These are phyloP conservation scores for Auriscalpium vulgare DNA, from an alignment of 768 basidiomycete species.

Conservation along the genomic window DNA sequence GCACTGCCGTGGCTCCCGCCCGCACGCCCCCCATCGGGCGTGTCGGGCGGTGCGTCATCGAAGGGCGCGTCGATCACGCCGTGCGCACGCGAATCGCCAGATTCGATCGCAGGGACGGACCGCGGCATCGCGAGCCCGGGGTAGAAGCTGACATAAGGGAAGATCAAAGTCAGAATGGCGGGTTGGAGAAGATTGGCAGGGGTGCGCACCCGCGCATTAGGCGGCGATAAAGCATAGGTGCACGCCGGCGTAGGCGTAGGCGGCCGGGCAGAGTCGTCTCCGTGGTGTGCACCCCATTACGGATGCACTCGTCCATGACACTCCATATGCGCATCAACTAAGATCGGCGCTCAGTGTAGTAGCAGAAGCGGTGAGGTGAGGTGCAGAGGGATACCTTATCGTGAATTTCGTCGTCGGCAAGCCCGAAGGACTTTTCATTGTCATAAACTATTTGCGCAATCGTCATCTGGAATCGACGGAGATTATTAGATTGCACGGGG, in stretches of 20 bases:
- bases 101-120: too few species aligned
- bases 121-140: too few species aligned
- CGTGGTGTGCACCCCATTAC: slow-evolving; percentile 69
- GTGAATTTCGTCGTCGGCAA: slow-evolving; percentile 67
- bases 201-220: slow-evolving; percentile 75
- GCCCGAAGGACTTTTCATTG: slow-evolving; percentile 79
- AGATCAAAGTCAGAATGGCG: not conserved
- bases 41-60: not conserved
- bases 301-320: slow-evolving; percentile 92
- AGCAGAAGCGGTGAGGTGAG: not conserved
- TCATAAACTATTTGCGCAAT: slow-evolving; percentile 92
- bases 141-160: too few species aligned
- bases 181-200: not conserved
- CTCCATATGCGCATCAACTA: slow-evolving; percentile 73
- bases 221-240: slow-evolving; percentile 82
- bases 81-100: too few species aligned
- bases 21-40: not conserved
- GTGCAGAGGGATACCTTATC: slow-evolving; percentile 41
- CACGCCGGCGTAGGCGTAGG: slow-evolving; percentile 68
- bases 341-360: not conserved
- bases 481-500: too few species aligned
- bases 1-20: not conserved
- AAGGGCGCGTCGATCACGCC: too few species aligned
- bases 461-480: slow-evolving; percentile 51
- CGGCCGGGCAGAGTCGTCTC: slow-evolving; percentile 85